These are phyloP conservation scores for Plasmodium gonderi DNA, from an alignment of 169 alveolate species.

Conservation along the genomic window DNA sequence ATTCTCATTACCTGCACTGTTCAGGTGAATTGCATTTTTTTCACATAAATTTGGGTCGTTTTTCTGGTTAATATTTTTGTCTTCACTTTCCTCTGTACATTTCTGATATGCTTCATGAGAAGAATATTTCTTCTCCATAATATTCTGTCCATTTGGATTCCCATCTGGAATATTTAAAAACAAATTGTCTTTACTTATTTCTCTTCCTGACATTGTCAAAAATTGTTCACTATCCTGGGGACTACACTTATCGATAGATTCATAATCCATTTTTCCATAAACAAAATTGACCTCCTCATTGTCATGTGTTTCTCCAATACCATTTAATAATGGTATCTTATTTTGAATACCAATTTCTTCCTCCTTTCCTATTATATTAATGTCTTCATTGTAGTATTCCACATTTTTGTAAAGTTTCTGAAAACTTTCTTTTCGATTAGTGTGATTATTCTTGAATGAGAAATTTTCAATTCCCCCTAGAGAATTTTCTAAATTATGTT, in stretches of 20 bases:
- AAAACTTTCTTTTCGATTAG: too few species aligned
- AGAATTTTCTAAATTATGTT: neutral
- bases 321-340: neutral
- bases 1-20: constrained; percentile 15
- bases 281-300: neutral
- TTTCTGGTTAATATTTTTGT: neutral
- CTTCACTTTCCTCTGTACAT: neutral
- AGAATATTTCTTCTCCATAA: neutral
- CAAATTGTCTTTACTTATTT: neutral
- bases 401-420: too few species aligned
- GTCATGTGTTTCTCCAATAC: neutral
- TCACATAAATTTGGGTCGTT: neutral
- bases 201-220: neutral
- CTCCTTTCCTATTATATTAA: neutral
- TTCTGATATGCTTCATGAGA: neutral
- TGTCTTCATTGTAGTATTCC: too few species aligned
- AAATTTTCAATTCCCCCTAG: neutral
- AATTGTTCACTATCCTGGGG: neutral
- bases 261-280: neutral
- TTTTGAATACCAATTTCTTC: neutral
- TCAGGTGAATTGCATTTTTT: constrained; percentile 1
- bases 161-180: neutral
- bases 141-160: neutral
- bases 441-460: neutral
- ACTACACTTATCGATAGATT: neutral